Base-by-base conservation (phyloP, 495 filamentous ascomycete genomes). In the Friedmanniomyces simplex region DNA sequence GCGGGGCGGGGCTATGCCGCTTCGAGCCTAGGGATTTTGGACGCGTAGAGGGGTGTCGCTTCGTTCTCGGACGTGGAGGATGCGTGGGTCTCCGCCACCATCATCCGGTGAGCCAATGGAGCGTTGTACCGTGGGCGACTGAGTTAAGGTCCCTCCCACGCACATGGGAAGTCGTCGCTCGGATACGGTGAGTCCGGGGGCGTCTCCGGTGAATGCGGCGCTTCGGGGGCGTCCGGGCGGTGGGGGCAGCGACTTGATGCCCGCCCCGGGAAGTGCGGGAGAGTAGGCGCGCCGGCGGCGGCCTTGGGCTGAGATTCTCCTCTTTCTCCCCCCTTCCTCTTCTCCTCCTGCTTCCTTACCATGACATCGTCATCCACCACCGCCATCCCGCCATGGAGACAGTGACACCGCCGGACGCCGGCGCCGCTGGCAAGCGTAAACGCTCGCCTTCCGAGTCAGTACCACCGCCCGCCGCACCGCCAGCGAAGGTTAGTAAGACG, bases 391-490 rank as follows among this genome's bases (percentile, higher is more conserved):
- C 18, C 26, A 61, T 61, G 58, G 59, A 67, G 50, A 69, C 76
- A 36, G 61, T 66, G 62, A 62, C 67, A 54, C 57, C 71, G 61
- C 67, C 78, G 28, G 66, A 71, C 55, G 41, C 41, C 57, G 48
- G 43, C 24, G 34, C 28, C 28, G 28, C 28, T 32, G 4, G 13
- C 54, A 86, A 86, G 69, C 78, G 82, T 57, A 82, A 82, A 46
- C 76, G 82, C 45, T 82, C 79, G 32, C 49, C 47, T 8, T 59
- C 54, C 1, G 37, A 45, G 16, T 42, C 55, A 5, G 22, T 65
- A 65, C 54, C 68, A 70, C 21, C 48, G 54, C 63, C 57, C 13
- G 5, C 13, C 64, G 71, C 65, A 61, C 78, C 62, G 71, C 77
- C 69, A 20, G 58, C 68, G 59, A 82, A 82, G 67, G 64, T 75